Evolutionary conservation across 306 rosid species (phyloP).

Genomic region (Prunus mume): DNA sequence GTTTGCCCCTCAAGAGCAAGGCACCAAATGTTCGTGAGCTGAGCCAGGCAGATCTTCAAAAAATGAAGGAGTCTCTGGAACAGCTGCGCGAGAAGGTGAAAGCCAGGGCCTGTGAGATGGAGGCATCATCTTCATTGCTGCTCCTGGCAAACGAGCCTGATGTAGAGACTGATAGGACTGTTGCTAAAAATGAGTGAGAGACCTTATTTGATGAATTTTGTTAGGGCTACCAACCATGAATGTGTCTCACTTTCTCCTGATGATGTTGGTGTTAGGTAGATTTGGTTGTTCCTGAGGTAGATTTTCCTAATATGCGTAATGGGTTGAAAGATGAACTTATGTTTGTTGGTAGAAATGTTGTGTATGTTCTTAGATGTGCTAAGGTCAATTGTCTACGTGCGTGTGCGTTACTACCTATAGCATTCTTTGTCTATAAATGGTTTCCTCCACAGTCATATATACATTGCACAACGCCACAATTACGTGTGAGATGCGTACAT

Average conservation of each 20-base stretch:
- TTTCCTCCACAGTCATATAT: background rate
- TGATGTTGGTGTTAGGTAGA: background rate
- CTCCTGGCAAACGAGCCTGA: slow-evolving; percentile 33
- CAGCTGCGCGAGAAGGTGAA: slow-evolving; percentile 13
- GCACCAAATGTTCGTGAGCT: background rate
- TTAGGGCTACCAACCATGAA: background rate
- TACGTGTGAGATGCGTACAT: background rate
- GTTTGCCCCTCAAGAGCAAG: background rate
- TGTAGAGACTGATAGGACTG: background rate
- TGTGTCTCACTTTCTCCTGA: background rate
- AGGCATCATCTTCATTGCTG: slow-evolving; percentile 44
- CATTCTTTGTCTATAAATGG: background rate
- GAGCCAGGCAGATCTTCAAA: slow-evolving; percentile 7
- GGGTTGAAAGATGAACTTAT: background rate
- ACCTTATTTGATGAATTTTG: background rate
- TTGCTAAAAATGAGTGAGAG: slow-evolving; percentile 18
- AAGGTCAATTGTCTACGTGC: background rate
- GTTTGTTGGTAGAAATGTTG: background rate
- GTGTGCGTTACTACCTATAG: background rate
- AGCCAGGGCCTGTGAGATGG: slow-evolving; percentile 29
- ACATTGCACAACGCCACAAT: background rate
- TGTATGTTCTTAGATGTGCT: background rate
- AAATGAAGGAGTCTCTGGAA: slow-evolving; percentile 20
- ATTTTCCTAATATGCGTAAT: background rate
- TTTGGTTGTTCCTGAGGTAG: background rate